Evolutionary conservation across 2,329 filamentous ascomycete species (phyloP).

Genomic region (Talaromyces sp.): DNA sequence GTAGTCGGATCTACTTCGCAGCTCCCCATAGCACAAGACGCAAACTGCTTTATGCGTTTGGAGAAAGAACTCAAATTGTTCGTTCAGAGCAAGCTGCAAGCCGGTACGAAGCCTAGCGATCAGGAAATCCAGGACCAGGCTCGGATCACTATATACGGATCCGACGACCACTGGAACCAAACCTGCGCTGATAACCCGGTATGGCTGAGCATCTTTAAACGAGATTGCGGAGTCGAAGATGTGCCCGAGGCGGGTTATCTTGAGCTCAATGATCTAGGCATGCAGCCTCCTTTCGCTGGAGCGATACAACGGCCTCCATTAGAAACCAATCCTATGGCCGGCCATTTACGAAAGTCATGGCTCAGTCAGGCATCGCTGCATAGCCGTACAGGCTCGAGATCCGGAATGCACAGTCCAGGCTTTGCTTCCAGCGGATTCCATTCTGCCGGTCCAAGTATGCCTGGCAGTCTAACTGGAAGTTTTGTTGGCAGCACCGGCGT

Average conservation of each 20-base stretch:
- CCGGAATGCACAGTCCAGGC: conserved; percentile 30
- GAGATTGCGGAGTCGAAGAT: conserved; percentile 35
- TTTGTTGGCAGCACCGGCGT: conserved; percentile 31
- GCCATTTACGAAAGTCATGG: conserved; percentile 19
- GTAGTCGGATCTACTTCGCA: conserved; percentile 2
- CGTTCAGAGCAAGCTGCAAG: conserved; percentile 29
- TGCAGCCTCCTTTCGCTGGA: conserved; percentile 41
- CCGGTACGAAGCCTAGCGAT: conserved; percentile 34
- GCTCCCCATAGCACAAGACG: conserved; percentile 28
- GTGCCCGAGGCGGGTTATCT: conserved; percentile 28
- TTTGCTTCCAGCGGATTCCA: conserved; percentile 26
- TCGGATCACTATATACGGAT: conserved; percentile 30
- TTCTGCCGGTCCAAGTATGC: conserved; percentile 31
- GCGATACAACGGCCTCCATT: conserved; percentile 29
- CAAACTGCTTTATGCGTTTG: conserved; percentile 40
- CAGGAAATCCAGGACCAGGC: conserved; percentile 32
- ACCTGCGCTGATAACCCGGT: conserved; percentile 44
- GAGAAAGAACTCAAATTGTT: conserved; percentile 37
- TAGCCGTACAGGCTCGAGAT: conserved; percentile 23
- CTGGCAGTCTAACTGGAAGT: conserved; percentile 31
- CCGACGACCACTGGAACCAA: conserved; percentile 36
- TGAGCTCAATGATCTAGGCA: conserved; percentile 33
- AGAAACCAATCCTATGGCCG: conserved; percentile 28
- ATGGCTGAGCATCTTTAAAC: conserved; percentile 43
- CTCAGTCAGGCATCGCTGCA: conserved; percentile 15